Conservation (phyloP, 306 rosid genomes). For the Abrus pulchellus region DNA sequence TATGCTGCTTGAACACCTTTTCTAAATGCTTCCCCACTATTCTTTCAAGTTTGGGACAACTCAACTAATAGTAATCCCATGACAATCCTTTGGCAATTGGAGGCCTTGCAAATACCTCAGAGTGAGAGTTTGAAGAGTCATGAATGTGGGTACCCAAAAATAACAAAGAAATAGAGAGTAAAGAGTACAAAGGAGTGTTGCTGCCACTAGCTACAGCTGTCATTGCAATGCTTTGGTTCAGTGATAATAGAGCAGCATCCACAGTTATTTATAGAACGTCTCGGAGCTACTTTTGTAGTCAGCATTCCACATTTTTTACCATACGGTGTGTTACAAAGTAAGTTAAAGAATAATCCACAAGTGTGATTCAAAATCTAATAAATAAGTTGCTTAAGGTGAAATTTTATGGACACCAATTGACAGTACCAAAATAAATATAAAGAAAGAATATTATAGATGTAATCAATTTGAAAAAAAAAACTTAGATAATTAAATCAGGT, state of each 20-base stretch:
- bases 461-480: no score
- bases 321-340: no score
- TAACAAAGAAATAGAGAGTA: not conserved
- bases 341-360: no score
- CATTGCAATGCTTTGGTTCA: not conserved
- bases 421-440: no score
- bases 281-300: not conserved
- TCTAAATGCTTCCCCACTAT: constrained; percentile 55
- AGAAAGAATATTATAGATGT: no score
- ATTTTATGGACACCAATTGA: no score
- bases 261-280: not conserved
- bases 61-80: constrained; percentile 19
- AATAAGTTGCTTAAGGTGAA: no score
- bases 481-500: no score
- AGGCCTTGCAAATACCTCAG: constrained; percentile 8
- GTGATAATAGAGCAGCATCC: not conserved
- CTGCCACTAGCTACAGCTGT: not conserved
- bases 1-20: constrained; percentile 53
- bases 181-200: not conserved
- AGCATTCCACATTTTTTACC: not conserved
- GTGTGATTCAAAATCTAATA: no score
- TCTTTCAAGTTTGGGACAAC: constrained; percentile 56
- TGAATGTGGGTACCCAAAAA: not conserved
- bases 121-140: not conserved
- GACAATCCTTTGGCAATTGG: constrained; percentile 27